phyloP scores from a whole-genome alignment of 192 early-diverging fungal species.

The Linderina pennispora region DNA sequence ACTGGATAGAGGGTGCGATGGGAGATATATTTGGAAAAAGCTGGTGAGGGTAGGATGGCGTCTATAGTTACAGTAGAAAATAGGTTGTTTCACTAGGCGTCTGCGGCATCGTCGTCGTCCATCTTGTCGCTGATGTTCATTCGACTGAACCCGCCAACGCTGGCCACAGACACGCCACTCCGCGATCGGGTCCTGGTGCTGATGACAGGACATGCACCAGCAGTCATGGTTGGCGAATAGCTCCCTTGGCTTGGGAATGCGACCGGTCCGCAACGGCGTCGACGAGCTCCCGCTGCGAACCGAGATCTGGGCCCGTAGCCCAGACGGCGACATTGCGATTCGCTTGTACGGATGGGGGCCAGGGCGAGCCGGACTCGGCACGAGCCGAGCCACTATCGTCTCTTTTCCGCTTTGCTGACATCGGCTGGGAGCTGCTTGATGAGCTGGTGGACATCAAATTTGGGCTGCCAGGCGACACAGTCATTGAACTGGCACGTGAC shows the following conservation, averaged over 20 bases:
- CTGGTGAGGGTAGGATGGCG: too few species aligned
- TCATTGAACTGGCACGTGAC: neutral
- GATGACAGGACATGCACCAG: too few species aligned
- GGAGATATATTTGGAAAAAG: too few species aligned
- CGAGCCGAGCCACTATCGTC: too few species aligned
- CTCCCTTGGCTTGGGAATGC: conserved; percentile 4
- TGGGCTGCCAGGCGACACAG: neutral
- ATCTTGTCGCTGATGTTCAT: conserved; percentile 38
- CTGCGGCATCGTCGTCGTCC: conserved; percentile 9
- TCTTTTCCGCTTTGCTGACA: too few species aligned
- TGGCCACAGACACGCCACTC: conserved; percentile 18
- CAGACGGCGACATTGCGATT: conserved; percentile 41
- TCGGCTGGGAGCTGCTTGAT: too few species aligned
- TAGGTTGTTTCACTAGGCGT: too few species aligned
- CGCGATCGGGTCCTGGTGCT: conserved; percentile 25
- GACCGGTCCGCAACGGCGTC: conserved; percentile 17
- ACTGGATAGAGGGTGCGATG: too few species aligned
- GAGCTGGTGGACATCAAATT: neutral
- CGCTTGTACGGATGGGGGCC: conserved; percentile 27
- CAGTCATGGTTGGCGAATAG: too few species aligned
- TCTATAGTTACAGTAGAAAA: too few species aligned
- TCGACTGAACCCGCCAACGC: conserved; percentile 37
- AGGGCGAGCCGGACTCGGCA: conserved; percentile 1
- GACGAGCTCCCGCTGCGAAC: conserved; percentile 31
- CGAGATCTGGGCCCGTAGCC: conserved; percentile 29